Base-by-base conservation (phyloP, 2,329 filamentous ascomycete genomes). In the Calonectria pseudoreteaudii region DNA sequence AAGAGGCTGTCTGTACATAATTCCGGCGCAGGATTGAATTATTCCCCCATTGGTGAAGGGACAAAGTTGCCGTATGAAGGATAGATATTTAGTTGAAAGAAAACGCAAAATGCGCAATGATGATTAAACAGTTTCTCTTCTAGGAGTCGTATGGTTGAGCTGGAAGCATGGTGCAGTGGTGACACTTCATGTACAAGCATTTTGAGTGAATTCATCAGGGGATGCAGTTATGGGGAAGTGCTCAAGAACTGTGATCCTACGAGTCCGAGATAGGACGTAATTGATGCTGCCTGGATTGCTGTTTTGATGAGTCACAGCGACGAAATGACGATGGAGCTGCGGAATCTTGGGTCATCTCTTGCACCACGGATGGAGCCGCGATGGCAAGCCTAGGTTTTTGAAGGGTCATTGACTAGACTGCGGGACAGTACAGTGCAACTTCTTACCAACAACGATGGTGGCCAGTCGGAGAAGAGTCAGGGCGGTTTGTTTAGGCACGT, bases 11-110 rank as follows among this genome's bases (percentile, higher is more conserved):
- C 52, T 74, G 68, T 74, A 72, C 47, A 72, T 72, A 74, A 72
- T 71, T 68, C 41, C 60, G 56, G 73, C 73, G 73, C 70, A 72
- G 49, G 66, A 64, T 71, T 64, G 70, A 71, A 50, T 56, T 66
- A 53, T 52, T 68, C 49, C 38, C 58, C 49, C 60, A 20, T 23
- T 47, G 58, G 69, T 50, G 36, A 49, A 60, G 58, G 58, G 68
- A 53, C 66, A 44, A 53, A 60, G 50, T 69, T 70, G 66, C 58
- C 49, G 56, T 49, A 68, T 34, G 50, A 60, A 52, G 47, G 66
- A 70, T 73, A 70, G 71, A 70, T 60, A 58, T 14, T 49, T 58
- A 66, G 49, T 34, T 26, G 34, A 70, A 49, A 65, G 28, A 26
- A 62, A 67, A 69, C 56, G 58, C 53, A 68, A 70, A 65, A 70